A percentile compares a stretch with the other conserved stretches of the same genome.
Conservation (phyloP, 306 rosid genomes). For the Ziziphus jujuba region DNA sequence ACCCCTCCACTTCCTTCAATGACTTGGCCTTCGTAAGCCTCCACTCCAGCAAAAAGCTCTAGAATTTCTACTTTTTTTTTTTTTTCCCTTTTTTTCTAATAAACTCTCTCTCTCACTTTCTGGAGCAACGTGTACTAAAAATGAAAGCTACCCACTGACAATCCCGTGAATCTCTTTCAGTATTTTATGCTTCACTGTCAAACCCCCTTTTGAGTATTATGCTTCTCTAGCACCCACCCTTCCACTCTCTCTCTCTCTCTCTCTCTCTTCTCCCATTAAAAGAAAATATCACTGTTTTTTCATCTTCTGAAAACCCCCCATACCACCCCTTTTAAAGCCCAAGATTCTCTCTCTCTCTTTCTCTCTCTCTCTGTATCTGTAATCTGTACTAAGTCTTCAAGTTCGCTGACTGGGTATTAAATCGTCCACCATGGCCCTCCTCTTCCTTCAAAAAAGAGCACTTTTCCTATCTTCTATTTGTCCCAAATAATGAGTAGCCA, state of each 20-base stretch:
- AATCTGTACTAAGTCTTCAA: constrained; percentile 13
- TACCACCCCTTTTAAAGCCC: constrained; percentile 38
- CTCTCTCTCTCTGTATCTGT: constrained; percentile 2
- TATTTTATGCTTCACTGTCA: constrained; percentile 28
- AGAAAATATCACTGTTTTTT: neutral
- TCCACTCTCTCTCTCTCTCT: constrained; percentile 22
- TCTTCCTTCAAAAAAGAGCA: constrained; percentile 38
- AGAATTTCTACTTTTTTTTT: neutral
- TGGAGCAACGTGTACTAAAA: constrained; percentile 73
- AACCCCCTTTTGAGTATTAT: constrained; percentile 28
- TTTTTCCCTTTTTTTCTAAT: neutral
- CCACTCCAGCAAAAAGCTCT: neutral
- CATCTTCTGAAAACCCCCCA: constrained; percentile 33
- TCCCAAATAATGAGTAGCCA: constrained; percentile 41
- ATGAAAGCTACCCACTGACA: constrained; percentile 65
- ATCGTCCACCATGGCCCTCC: constrained; percentile 10
- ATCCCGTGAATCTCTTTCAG: constrained; percentile 48
- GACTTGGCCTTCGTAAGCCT: constrained; percentile 3
- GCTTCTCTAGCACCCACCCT: constrained; percentile 11
- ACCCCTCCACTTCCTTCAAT: constrained; percentile 19
- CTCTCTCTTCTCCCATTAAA: constrained; percentile 20
- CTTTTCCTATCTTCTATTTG: constrained; percentile 51
- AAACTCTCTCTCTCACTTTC: constrained; percentile 38
- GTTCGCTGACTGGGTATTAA: constrained; percentile 31
- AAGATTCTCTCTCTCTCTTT: constrained; percentile 30